These are phyloP conservation scores for Trametes punicea DNA, from an alignment of 768 basidiomycete genomes.

Conservation along the genomic window DNA sequence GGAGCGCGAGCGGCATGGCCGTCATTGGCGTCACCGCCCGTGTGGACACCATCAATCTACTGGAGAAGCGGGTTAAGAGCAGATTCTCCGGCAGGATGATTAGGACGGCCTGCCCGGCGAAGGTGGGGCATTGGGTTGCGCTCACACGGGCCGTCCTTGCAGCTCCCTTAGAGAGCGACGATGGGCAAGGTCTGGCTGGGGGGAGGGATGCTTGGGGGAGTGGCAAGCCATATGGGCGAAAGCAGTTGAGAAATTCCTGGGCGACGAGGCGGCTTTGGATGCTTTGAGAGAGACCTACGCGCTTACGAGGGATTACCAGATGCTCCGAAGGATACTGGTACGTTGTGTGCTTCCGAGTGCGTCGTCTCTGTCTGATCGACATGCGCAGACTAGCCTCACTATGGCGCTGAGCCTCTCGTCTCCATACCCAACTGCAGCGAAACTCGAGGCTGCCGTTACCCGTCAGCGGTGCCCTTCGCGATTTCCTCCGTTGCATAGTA, in stretches of 20 bases:
- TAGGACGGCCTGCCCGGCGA: constrained; percentile 62
- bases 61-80: constrained; percentile 97
- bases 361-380: neutral
- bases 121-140: constrained; percentile 46
- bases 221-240: constrained; percentile 63
- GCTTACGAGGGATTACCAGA: constrained; percentile 55
- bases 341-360: constrained; percentile 24
- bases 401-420: constrained; percentile 44
- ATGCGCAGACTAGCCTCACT: neutral
- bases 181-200: constrained; percentile 22
- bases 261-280: constrained; percentile 43
- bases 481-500: constrained; percentile 55
- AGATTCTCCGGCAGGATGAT: constrained; percentile 92
- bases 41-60: constrained; percentile 79
- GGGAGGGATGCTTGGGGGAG: constrained; percentile 34
- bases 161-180: constrained; percentile 15
- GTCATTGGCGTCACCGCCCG: constrained; percentile 86
- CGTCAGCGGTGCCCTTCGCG: constrained; percentile 55
- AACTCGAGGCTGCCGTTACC: constrained; percentile 40
- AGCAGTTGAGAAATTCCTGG: constrained; percentile 55
- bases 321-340: constrained; percentile 61
- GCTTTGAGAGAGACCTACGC: constrained; percentile 57
- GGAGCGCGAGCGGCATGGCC: constrained; percentile 57
- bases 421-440: constrained; percentile 50
- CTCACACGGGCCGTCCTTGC: constrained; percentile 48